phyloP scores from a whole-genome alignment of 306 rosid genomes.

The Inga oerstediana region DNA sequence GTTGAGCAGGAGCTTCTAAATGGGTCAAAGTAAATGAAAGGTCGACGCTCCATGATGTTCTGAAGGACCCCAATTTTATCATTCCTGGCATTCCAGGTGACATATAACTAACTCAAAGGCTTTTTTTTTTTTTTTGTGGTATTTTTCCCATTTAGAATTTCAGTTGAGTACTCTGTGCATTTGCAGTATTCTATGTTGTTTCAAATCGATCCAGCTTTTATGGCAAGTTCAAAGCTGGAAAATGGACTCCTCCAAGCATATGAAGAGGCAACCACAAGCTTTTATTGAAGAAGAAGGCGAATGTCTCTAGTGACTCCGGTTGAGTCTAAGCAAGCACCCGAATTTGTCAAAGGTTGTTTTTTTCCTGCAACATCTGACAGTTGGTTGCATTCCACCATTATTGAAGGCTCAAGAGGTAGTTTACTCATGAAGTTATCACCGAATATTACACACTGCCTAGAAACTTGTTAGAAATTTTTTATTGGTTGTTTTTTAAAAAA shows the following conservation, averaged over 20 bases:
- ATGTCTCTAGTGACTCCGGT: not conserved
- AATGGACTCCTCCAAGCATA: slow-evolving; percentile 71
- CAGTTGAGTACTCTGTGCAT: slow-evolving; percentile 24
- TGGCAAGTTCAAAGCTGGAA: slow-evolving; percentile 77
- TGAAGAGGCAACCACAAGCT: slow-evolving; percentile 24
- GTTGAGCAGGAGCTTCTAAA: slow-evolving; percentile 52
- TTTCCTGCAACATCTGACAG: slow-evolving; percentile 22
- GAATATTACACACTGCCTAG: not conserved
- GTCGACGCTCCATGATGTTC: slow-evolving; percentile 61
- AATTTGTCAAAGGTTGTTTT: slow-evolving; percentile 4
- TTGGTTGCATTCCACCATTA: not conserved
- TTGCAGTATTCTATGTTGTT: slow-evolving; percentile 86
- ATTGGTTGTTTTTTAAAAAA: not conserved
- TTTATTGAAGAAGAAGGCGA: slow-evolving; percentile 11
- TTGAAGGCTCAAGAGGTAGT: not conserved
- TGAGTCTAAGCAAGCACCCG: slow-evolving; percentile 12
- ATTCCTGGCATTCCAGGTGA: slow-evolving; percentile 89
- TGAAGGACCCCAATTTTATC: slow-evolving; percentile 59
- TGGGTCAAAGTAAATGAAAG: slow-evolving; percentile 85
- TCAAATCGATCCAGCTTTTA: slow-evolving; percentile 78
- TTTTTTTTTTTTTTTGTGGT: not conserved
- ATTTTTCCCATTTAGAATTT: not conserved
- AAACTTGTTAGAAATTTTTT: not conserved
- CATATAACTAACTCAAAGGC: slow-evolving; percentile 6
- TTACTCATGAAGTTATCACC: slow-evolving; percentile 11